Evolutionary conservation across 2,329 filamentous ascomycete genomes (phyloP), one percentile per base, ranked within the genome.

Genomic region (Colletotrichum horii): DNA sequence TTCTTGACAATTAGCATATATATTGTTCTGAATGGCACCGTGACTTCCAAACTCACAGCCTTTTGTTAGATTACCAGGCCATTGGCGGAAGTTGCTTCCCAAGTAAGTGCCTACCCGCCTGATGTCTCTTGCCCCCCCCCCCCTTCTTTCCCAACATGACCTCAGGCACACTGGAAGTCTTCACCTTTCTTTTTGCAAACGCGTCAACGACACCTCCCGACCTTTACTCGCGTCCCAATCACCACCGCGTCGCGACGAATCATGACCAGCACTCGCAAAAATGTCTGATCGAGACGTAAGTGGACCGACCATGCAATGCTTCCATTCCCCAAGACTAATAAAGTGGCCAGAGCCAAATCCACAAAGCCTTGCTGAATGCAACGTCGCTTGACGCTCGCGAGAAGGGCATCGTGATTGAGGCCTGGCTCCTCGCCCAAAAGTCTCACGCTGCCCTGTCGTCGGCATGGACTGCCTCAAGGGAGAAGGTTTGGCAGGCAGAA

Each of bases 121-220:
- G 36, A 43, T 12, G 19, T 43, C 3, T 43, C 3, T 48, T 48
- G 38, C 32, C 32, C 9, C 38, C 8, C 16, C 8, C 8, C 8
- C 8, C 9, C 38, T 43, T 43, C 19, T 19, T 43, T 4, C 38
- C 9, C 9, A n/a, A 43, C 5, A 43, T 48, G 19, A 2, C n/a
- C 38, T 48, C 19, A 19, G 1, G 38, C 6, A 48, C 19, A 48
- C 9, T 12, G 9, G 1, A 48, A 1, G 0, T n/a, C 22, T 56
- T 26, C 52, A 56, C 22, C 14, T 56, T 26, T 55, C 8, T 55
- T 55, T 8, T 24, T 7, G n/a, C 52, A 3, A 26, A 56, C 12
- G 12, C 4, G 52, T 9, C 0, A 24, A 0, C 22, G n/a, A 55
- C 4, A 48, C 0, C 9, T n/a, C 38, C 1, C 5, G 19, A 1